Evolutionary conservation across 106 monocot species (phyloP).

Genomic region (Amphibolis antarctica): DNA sequence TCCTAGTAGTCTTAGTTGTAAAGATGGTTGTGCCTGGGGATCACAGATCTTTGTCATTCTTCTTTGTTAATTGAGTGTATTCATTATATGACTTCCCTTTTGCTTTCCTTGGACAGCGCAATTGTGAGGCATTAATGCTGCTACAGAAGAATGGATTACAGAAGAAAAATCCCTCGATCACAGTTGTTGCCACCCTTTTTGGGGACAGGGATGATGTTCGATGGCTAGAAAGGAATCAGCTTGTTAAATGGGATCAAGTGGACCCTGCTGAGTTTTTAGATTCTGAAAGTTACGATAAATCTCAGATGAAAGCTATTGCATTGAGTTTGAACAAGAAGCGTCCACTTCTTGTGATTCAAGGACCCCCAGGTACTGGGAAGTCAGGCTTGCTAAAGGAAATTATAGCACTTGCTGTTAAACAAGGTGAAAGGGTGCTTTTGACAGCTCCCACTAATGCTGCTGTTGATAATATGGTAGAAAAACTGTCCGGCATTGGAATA

Average conservation of each 20-base stretch:
- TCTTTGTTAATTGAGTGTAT: neutral
- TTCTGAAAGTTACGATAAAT: constrained; percentile 39
- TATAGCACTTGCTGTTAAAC: constrained; percentile 60
- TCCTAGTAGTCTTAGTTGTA: too few species aligned
- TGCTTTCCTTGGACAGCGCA: constrained; percentile 36
- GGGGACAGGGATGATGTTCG: constrained; percentile 65
- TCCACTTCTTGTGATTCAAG: constrained; percentile 62
- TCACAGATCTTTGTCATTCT: neutral
- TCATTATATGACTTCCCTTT: neutral
- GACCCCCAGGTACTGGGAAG: constrained; percentile 95
- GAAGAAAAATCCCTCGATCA: constrained; percentile 79
- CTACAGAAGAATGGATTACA: constrained; percentile 89
- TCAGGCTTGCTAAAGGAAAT: constrained; percentile 71
- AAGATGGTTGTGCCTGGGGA: too few species aligned
- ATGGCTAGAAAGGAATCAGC: constrained; percentile 44
- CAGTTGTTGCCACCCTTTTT: constrained; percentile 77
- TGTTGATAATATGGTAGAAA: constrained; percentile 95
- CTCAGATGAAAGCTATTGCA: constrained; percentile 57
- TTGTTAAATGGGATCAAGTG: constrained; percentile 43
- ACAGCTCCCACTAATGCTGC: constrained; percentile 96
- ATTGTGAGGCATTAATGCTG: constrained; percentile 94
- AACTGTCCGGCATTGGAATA: constrained; percentile 39
- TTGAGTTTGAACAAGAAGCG: constrained; percentile 82
- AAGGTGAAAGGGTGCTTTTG: constrained; percentile 83
- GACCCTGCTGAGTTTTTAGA: constrained; percentile 27